phyloP scores from a whole-genome alignment of 495 filamentous ascomycete species.

The Aspergillus taichungensis region DNA sequence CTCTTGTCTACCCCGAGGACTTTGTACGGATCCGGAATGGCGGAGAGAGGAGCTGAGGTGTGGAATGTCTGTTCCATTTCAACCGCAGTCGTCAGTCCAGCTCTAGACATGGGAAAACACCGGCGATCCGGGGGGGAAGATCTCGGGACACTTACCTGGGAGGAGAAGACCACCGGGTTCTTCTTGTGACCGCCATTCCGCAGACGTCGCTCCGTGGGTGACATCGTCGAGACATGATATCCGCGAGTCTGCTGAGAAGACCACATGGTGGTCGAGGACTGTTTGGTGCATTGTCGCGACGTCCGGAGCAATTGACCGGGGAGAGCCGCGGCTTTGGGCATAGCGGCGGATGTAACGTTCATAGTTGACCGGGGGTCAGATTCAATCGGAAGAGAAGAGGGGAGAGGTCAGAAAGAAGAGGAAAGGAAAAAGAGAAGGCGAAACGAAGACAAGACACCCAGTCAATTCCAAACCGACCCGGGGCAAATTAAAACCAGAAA shows the following conservation, averaged over 20 bases:
- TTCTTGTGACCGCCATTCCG: slow-evolving; percentile 14
- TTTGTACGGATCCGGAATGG: slow-evolving; percentile 75
- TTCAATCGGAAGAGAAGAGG: background rate
- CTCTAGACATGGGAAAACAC: background rate
- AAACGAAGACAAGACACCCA: too few species aligned
- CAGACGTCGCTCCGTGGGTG: slow-evolving; percentile 15
- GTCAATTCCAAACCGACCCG: too few species aligned
- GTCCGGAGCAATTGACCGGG: slow-evolving; percentile 36
- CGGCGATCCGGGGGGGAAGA: too few species aligned
- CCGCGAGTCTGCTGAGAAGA: slow-evolving; percentile 18
- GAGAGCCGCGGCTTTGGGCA: slow-evolving; percentile 40
- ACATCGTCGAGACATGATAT: slow-evolving; percentile 20
- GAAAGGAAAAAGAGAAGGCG: background rate
- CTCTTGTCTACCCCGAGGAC: slow-evolving; percentile 73
- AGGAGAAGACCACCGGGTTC: slow-evolving; percentile 1
- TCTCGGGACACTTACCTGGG: background rate
- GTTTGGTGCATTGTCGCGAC: slow-evolving; percentile 29
- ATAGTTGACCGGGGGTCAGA: slow-evolving; percentile 15
- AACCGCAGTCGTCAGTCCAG: slow-evolving; percentile 7
- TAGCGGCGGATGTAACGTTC: slow-evolving; percentile 32
- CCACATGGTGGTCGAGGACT: slow-evolving; percentile 14
- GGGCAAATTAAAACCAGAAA: too few species aligned
- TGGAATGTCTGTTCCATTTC: slow-evolving; percentile 57
- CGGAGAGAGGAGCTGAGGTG: slow-evolving; percentile 50
- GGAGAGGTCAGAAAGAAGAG: slow-evolving; percentile 5